Base-by-base conservation (phyloP, 1,284 basidiomycete species). In the Caloboletus firmus region DNA sequence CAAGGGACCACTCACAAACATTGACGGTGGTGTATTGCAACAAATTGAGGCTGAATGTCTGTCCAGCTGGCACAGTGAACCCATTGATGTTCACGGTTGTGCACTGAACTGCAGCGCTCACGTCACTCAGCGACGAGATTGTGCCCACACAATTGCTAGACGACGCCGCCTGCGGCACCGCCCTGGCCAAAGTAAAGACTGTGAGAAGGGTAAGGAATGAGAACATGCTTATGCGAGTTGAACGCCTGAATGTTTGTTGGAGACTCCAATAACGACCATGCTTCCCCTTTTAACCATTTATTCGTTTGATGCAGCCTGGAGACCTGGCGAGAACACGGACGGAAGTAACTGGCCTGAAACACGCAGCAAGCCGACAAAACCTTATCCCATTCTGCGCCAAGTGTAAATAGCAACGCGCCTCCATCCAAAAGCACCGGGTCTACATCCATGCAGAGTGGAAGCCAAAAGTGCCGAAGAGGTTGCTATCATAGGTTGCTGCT, bases 61-160 rank as follows among this genome's bases (percentile, higher is more conserved):
- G 32, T 8, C 76, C 79, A 41, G 69, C 72, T n/a, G 79, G 76
- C 20, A 80, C 79, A 4, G 72, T 76, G 57, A 75, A 72, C 12
- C 51, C 42, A 26, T 72, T 54, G 57, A 75, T 73, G 56, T 73
- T 72, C 50, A 75, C 65, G 2, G 65, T 74, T n/a, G 54, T 62
- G 46, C 72, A 74, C 55, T 62, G 40, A 36, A 70, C 62, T 7
- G 72, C 72, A 46, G 37, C 39, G 53, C 20, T 51, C 35, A 74
- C 72, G 45, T 74, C 72, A 49, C 51, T 46, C 28, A 74, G 49
- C 4, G 74, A 74, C 24, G 69, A 60, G 52, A 74, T 74, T 2
- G 61, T 66, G 24, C 72, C 70, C 1, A 64, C 62, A 54, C 74
- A 74, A 22, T 37, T 15, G 6, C 50, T 35, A 11, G 49, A 51